Base-by-base conservation (phyloP, 225 moss, liverwort and hornwort genomes). In the Pseudoscleropodium purum region DNA sequence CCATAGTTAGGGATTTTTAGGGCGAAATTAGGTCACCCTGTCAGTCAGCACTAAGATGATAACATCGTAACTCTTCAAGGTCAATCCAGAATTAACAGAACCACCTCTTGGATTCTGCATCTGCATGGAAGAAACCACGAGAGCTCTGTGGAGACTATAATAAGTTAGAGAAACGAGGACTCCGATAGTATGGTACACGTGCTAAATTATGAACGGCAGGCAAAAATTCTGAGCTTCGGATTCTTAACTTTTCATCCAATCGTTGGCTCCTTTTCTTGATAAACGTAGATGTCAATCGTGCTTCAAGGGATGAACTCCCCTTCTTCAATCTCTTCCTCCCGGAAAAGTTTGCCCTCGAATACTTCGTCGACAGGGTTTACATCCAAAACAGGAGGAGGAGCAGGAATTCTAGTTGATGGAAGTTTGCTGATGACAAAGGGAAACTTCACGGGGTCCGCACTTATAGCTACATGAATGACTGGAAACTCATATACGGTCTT, bases 321-420 rank as follows among this genome's bases (percentile, higher is more conserved):
- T 91, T 99, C 97, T 88, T 96, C 95, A 84, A 97, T 94, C 76
- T 97, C 96, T 88, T 99, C 97, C 92, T 97, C 97, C 81, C 79
- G 92, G 26, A 93, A 92, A 75, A 89, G 76, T 51, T 91, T 89
- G 37, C 96, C 95, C 83, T 90, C 90, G 13, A 89, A 81, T 88
- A 95, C 93, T 56, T 94, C 91, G 69, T 92, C 79, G 51, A 90
- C 75, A 84, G 88, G 82, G 81, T 90, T 86, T 69, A 79, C 70
- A 52, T 92, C 91, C 37, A 52, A 63, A 19, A 84, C 81, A 57
- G 92, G 85, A 88, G 79, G 30, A 87, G 88, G 47, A 82, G 78
- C 78, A 25, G 75, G 63, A 45, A 81, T 63, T 15, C 47, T 41
- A 33, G 37, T 66, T 64, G 83, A n/a, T 60, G 73, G 83, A 62